Conservation (phyloP, 345 rosid species). For the Brassica cretica region DNA sequence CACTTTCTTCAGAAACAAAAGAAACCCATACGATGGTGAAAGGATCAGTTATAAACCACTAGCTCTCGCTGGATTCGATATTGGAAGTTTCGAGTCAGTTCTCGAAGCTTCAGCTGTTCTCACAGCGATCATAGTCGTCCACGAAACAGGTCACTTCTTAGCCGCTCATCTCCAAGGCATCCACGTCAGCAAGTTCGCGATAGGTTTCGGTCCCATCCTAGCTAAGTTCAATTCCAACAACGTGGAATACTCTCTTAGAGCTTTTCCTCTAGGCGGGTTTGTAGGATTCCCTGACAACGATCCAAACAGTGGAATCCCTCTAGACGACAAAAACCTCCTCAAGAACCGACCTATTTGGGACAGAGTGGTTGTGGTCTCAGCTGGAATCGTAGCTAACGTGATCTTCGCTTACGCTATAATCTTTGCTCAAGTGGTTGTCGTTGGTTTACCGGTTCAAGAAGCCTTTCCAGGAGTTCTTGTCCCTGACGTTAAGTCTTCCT, state of each 20-base stretch:
- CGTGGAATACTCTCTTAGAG: slow-evolving; percentile 88
- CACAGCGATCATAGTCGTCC: slow-evolving; percentile 88
- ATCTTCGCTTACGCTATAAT: slow-evolving; percentile 81
- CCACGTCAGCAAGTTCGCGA: slow-evolving; percentile 86
- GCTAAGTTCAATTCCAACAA: slow-evolving; percentile 83
- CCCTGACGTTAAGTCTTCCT: slow-evolving; percentile 74
- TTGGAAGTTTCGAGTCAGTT: slow-evolving; percentile 67
- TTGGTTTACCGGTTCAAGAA: slow-evolving; percentile 94
- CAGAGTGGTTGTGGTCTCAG: slow-evolving; percentile 79
- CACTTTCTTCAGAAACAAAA: slow-evolving; percentile 29
- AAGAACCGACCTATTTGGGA: slow-evolving; percentile 89
- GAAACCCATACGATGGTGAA: background rate
- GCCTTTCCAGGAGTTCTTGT: slow-evolving; percentile 86
- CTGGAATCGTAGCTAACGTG: slow-evolving; percentile 85
- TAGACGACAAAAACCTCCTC: slow-evolving; percentile 72
- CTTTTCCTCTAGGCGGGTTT: slow-evolving; percentile 92
- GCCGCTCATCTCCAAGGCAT: slow-evolving; percentile 94
- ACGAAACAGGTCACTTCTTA: slow-evolving; percentile 87
- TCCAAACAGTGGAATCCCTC: slow-evolving; percentile 79
- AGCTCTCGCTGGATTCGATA: slow-evolving; percentile 70
- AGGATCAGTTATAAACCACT: slow-evolving; percentile 39
- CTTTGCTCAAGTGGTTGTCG: slow-evolving; percentile 71
- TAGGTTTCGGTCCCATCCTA: slow-evolving; percentile 93
- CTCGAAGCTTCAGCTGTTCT: slow-evolving; percentile 82
- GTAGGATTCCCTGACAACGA: slow-evolving; percentile 98